Base-by-base conservation (phyloP, 169 alveolate genomes). In the Plasmodium berghei region DNA sequence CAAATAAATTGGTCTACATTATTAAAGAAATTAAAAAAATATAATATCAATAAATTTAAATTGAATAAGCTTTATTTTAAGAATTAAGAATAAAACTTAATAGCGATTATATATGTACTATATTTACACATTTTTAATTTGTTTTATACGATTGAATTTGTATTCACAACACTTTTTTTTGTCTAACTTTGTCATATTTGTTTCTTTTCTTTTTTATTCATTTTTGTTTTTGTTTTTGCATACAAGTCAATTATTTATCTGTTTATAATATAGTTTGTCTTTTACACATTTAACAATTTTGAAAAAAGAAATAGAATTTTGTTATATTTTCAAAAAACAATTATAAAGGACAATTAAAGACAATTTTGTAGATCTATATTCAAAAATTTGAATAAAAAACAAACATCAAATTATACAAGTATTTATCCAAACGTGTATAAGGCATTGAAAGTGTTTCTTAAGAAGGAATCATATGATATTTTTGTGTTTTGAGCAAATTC, bases 81-180 rank as follows among this genome's bases (percentile, higher is more conserved):
- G n/a, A 63, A 63, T 63, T 63, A 63, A 34, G 34, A 63, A 34
- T 26, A 63, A 34, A 28, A 26, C 4, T 26, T 63, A 63, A 63
- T 63, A 34, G 22, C 8, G 59, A 14, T 14, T 52, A 16, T 9
- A 63, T 12, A 22, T 34, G 14, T 34, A 34, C 14, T 63, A 34
- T 34, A 34, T 34, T 34, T 34, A 34, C 42, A 34, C 42, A 34
- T 34, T 63, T 63, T 63, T 63, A 28, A 63, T 28, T 63, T 63
- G 72, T 63, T 63, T 63, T 34, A 28, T 63, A 63, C 12, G 52
- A 63, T 63, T 63, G 26, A 63, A 24, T 14, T n/a, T 34, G 24
- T 52, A 52, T 52, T 14, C n/a, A 52, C 59, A 16, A 16, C 20
- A 16, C 59, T 14, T 52, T 14, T 49, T 49, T 16, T 52, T 16